phyloP scores from a whole-genome alignment of 106 monocot species.

The Dendrobium catenatum region DNA sequence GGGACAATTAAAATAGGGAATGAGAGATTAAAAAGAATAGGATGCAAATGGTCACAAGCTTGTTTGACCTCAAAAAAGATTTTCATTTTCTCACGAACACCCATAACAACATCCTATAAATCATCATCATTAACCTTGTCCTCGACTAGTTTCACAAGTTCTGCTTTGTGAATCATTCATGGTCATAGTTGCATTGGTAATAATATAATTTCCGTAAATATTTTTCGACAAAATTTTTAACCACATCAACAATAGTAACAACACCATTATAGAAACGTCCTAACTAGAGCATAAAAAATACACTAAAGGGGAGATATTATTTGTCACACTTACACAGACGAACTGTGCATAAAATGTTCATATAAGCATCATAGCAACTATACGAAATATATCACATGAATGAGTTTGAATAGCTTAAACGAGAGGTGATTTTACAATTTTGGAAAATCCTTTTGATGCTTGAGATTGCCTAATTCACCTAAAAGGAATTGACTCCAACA shows the following conservation, averaged over 20 bases:
- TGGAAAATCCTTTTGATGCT: background rate
- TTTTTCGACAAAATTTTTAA: background rate
- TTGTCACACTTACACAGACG: background rate
- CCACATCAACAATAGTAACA: background rate
- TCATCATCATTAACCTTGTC: background rate
- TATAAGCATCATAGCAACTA: background rate
- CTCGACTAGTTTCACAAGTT: background rate
- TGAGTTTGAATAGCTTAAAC: background rate
- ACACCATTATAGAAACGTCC: background rate
- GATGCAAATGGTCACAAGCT: background rate
- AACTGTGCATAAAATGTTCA: background rate
- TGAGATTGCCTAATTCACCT: background rate
- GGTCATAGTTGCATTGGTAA: background rate
- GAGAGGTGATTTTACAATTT: background rate
- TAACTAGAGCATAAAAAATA: background rate
- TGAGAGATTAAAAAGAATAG: background rate
- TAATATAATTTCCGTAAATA: background rate
- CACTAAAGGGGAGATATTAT: background rate
- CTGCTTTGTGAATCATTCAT: background rate
- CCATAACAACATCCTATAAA: background rate
- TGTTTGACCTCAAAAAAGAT: background rate
- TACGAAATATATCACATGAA: background rate
- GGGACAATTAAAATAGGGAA: background rate
- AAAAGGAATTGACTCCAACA: background rate
- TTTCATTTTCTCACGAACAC: background rate